Evolutionary conservation across 1,139 yeast genomes (phyloP), one percentile per base, ranked within the genome.

Genomic region (Suhomyces chickasaworum): DNA sequence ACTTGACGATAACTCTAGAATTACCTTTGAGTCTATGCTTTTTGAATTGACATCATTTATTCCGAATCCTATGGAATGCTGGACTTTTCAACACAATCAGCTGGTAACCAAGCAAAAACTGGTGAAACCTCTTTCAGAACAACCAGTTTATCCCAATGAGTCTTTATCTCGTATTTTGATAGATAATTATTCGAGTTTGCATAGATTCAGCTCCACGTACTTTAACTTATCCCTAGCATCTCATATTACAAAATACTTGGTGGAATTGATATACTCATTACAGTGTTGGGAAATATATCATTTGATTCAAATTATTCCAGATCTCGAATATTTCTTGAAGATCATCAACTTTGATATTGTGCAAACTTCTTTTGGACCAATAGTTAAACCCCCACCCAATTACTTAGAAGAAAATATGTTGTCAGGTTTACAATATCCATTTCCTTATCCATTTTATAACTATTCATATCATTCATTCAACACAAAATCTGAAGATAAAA

Each of bases 221-320:
- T 66, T 66, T 54, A 73, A 73, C 53, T 53, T 74, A 39, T 61
- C 75, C 1, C 55, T 75, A 17, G 59, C 76, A 3, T 63, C 75
- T 6, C 73, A 66, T 34, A 55, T 73, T 16, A 73, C 77, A 12
- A 65, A 65, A 43, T 75, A 60, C 48, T 54, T 70, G 48, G 80
- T 75, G 16, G 71, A 68, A 39, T 50, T 74, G 33, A 59, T 75
- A 8, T 73, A 75, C 52, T 58, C 66, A 7, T 57, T 75, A 17
- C 68, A 73, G 46, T 75, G 73, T 52, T 75, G 79, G 79, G 80
- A 75, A 51, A 64, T 73, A 9, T 73, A 73, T 49, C 80, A 75
- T 53, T 59, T 75, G 20, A 53, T 74, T 8, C 60, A 64, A 40
- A 49, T 66, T 18, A 48, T 73, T 3, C 75, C 77, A 0, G 60